Evolutionary conservation across 1,284 basidiomycete genomes (phyloP).

Genomic region (Malassezia globosa): DNA sequence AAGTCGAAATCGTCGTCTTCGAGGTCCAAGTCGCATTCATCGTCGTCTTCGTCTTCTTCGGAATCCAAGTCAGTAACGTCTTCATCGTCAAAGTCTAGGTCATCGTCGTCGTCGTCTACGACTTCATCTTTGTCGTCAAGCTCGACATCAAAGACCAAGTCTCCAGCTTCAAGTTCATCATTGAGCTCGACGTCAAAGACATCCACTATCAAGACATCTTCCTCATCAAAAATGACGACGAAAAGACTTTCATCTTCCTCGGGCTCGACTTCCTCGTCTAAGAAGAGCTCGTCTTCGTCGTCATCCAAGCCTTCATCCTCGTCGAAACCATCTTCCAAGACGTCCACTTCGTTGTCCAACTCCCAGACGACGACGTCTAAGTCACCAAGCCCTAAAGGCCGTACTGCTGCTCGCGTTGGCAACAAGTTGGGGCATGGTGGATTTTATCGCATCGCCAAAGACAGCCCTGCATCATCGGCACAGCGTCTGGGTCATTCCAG

Average conservation of each 20-base stretch:
- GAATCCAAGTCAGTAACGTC: not conserved
- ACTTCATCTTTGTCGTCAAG: not conserved
- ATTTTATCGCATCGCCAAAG: slow-evolving; percentile 8
- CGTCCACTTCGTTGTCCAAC: too few relatives aligned
- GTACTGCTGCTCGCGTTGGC: not conserved
- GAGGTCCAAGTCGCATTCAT: not conserved
- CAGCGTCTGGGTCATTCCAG: not conserved
- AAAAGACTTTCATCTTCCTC: not conserved
- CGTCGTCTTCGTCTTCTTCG: not conserved
- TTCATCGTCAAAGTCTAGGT: not conserved
- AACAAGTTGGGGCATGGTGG: slow-evolving; percentile 1
- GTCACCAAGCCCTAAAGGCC: too few relatives aligned
- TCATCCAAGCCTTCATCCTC: not conserved
- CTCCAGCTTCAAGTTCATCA: not conserved
- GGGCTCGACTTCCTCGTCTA: not conserved
- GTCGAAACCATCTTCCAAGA: too few relatives aligned
- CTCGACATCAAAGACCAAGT: not conserved
- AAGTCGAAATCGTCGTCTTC: not conserved
- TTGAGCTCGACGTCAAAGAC: not conserved
- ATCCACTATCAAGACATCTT: not conserved
- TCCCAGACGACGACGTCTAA: too few relatives aligned
- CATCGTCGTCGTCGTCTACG: slow-evolving; percentile 1
- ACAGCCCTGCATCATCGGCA: not conserved
- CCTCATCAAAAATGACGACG: not conserved
- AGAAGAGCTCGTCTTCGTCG: not conserved